Base-by-base conservation (phyloP, 371 early-diverging fungal genomes). In the Actinomucor elegans region DNA sequence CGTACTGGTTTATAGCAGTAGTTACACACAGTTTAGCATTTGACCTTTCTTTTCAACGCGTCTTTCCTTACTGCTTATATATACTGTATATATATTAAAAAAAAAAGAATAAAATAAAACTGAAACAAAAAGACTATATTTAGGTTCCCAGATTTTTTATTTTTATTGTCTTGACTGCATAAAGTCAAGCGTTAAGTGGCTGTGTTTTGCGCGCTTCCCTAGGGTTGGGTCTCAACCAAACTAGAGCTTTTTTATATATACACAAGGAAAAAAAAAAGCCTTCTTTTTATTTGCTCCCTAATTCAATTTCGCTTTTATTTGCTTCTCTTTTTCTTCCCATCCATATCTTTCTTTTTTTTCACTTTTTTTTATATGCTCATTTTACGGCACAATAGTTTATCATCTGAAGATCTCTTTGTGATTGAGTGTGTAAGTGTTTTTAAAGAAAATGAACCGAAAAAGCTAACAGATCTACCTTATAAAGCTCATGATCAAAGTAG, bases 401-500 rank as follows among this genome's bases (percentile, higher is more conserved):
- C 57, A 31, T 52, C 54, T 46, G 54, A 57, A 48, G 63, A 63
- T 33, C 44, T 63, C 9, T 63, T 63, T 34, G 42, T 44, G 10
- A 57, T 63, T 40, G 63, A 63, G 38, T 45, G 63, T 23, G 63
- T 63, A 63, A 52, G 42, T n/a, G n/a, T n/a, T n/a, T n/a, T n/a
- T n/a, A n/a, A n/a, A n/a, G n/a, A n/a, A n/a, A n/a, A n/a, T n/a
- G n/a, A n/a, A n/a, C n/a, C n/a, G n/a, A n/a, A n/a, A n/a, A n/a
- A n/a, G n/a, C n/a, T n/a, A n/a, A n/a, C n/a, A 12, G 29, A 17
- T 11, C 15, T 15, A 3, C 26, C 32, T 40, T 18, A 8, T 41
- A 15, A 41, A 55, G 40, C 47, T 67, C 57, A 69, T 69, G 70
- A 36, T 67, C 58, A 74, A 74, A 49, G 45, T 74, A 9, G 55